Evolutionary conservation across 331 rosid genomes (phyloP), one percentile per base, ranked within the genome.

Genomic region (Telfairia occidentalis): DNA sequence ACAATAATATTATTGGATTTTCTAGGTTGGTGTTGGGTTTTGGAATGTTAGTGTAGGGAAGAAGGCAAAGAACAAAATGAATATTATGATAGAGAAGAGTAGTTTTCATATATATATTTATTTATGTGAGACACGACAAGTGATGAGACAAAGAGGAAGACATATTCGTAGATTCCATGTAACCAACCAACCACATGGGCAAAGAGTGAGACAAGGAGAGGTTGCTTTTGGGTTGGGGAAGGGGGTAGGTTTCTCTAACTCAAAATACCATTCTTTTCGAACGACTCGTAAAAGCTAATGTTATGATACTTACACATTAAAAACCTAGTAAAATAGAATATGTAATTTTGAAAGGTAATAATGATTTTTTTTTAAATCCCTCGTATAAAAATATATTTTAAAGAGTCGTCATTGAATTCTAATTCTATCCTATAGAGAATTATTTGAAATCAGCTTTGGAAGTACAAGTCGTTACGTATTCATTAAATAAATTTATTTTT

Each of bases 181-280:
- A 69, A 24, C 74, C 74, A 64, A 64, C 74, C 74, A 69, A 69
- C 74, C 55, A 69, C 74, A 69, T 69, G 74, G 55, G 26, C 74
- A 69, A 3, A 23, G 23, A 5, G 10, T 42, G 23, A 42, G 32
- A 67, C 13, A 69, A 67, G 21, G 35, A 42, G 21, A 40, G 35
- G 18, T 69, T 69, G 24, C 38, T 69, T 69, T 69, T 45, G 10
- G 21, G 15, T 45, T 45, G 1, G 38, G 32, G 54, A 40, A 42
- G 7, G 74, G 74, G 7, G 57, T 69, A 69, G 57, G 74, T 43
- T 15, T 67, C 12, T 6, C 35, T 5, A 12, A 5, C 54, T 43
- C 54, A 24, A 24, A 42, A 67, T 67, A 13, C 13, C 49, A 21
- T 38, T 10, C 43, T 12, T 65, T 38, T 61, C 8, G 5, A 34